These are phyloP conservation scores for Pseudonectria foliicola DNA, from an alignment of 2,329 filamentous ascomycete genomes.

Conservation along the genomic window DNA sequence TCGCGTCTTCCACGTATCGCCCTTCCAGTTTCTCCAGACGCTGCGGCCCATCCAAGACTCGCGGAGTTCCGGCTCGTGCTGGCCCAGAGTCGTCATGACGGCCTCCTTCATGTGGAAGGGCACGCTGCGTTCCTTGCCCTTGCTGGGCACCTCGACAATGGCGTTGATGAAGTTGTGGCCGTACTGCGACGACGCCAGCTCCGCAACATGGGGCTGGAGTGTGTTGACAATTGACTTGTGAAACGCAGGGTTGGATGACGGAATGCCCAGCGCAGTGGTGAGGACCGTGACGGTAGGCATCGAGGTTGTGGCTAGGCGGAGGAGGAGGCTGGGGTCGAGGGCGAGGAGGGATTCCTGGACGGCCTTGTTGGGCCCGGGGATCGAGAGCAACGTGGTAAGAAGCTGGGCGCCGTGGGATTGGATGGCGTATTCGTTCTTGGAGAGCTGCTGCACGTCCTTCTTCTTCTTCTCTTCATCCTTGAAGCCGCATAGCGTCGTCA, in stretches of 20 bases:
- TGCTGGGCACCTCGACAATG: constrained; percentile 43
- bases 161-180: constrained; percentile 46
- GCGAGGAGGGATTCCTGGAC: constrained; percentile 66
- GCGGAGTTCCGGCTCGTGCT: constrained; percentile 42
- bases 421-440: constrained; percentile 50
- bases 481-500: constrained; percentile 44
- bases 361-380: constrained; percentile 63
- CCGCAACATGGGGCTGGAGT: constrained; percentile 36
- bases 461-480: constrained; percentile 31
- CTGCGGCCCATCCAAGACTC: constrained; percentile 48
- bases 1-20: constrained; percentile 49
- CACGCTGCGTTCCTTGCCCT: constrained; percentile 39
- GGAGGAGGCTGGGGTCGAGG: constrained; percentile 46
- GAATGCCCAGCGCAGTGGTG: constrained; percentile 40
- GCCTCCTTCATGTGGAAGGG: constrained; percentile 53
- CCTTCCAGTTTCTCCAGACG: constrained; percentile 52
- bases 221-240: constrained; percentile 48
- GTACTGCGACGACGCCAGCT: constrained; percentile 42
- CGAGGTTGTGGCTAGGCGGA: constrained; percentile 56
- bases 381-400: constrained; percentile 69
- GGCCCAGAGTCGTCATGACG: constrained; percentile 42
- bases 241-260: constrained; percentile 43
- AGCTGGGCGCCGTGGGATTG: constrained; percentile 72
- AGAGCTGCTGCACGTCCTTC: constrained; percentile 31
- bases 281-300: constrained; percentile 43